phyloP scores from a whole-genome alignment of 805 yeast genomes.

The Candida methanosorbosa region DNA sequence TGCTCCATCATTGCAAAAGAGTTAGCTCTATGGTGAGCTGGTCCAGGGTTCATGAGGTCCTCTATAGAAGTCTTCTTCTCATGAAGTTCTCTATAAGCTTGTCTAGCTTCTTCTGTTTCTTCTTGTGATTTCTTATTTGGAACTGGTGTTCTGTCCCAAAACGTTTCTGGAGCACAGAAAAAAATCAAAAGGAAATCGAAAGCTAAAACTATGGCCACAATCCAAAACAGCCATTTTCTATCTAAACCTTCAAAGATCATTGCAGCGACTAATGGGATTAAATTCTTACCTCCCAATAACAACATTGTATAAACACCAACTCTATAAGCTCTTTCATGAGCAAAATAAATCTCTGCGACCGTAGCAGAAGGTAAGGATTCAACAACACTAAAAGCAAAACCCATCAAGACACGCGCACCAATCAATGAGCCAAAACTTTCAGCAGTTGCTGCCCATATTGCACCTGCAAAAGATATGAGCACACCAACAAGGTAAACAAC shows the following conservation, averaged over 20 bases:
- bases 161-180: constrained; percentile 56
- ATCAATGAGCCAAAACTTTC: constrained; percentile 38
- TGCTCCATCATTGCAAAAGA: constrained; percentile 2
- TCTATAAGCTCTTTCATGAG: constrained; percentile 30
- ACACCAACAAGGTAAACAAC: constrained; percentile 42
- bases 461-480: constrained; percentile 39
- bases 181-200: constrained; percentile 33
- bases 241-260: constrained; percentile 38
- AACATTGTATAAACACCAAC: constrained; percentile 37
- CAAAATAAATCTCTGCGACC: constrained; percentile 47
- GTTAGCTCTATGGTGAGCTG: constrained; percentile 2
- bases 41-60: neutral
- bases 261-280: constrained; percentile 48
- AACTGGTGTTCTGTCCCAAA: constrained; percentile 49
- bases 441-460: constrained; percentile 47
- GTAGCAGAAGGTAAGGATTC: constrained; percentile 55
- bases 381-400: constrained; percentile 54
- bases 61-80: neutral
- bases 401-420: constrained; percentile 50
- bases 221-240: constrained; percentile 59
- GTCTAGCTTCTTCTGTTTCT: constrained; percentile 40
- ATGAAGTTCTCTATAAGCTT: constrained; percentile 21
- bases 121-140: constrained; percentile 36
- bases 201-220: constrained; percentile 44
- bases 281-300: constrained; percentile 46